Conservation (phyloP, 805 yeast species). For the Saturnispora quitensis region DNA sequence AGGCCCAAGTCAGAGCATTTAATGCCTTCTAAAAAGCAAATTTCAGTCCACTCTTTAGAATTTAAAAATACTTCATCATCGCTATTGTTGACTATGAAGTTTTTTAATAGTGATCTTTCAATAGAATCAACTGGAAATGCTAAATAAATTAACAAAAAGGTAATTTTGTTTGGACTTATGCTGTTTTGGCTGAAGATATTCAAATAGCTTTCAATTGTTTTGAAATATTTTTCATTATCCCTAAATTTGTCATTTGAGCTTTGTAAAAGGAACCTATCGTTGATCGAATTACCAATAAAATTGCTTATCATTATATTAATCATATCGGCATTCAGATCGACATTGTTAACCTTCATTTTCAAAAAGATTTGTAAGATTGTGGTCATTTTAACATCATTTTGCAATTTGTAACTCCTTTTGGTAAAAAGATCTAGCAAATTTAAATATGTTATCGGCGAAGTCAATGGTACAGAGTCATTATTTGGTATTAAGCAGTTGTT, state of each 20-base stretch:
- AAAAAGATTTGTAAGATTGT: not conserved
- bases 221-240: not conserved
- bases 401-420: not conserved
- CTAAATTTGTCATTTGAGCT: not conserved
- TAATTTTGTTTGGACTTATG: slow-evolving; percentile 2
- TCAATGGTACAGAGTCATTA: slow-evolving; percentile 1
- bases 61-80: not conserved
- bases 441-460: not conserved
- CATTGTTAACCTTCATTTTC: slow-evolving; percentile 6
- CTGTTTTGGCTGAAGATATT: not conserved
- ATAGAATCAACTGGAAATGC: slow-evolving; percentile 5
- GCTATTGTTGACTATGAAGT: not conserved
- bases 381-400: not conserved
- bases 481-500: not conserved
- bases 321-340: slow-evolving; percentile 1
- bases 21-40: slow-evolving; percentile 1
- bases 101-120: not conserved
- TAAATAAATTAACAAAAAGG: slow-evolving; percentile 1
- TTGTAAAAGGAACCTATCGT: not conserved
- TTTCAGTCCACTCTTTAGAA: slow-evolving; percentile 2
- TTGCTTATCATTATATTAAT: slow-evolving; percentile 3
- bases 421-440: slow-evolving; percentile 8
- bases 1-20: not conserved
- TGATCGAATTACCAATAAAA: slow-evolving; percentile 2
- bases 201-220: not conserved